Evolutionary conservation across 2,329 filamentous ascomycete species (phyloP).

Genomic region (Fusarium coffeatum): DNA sequence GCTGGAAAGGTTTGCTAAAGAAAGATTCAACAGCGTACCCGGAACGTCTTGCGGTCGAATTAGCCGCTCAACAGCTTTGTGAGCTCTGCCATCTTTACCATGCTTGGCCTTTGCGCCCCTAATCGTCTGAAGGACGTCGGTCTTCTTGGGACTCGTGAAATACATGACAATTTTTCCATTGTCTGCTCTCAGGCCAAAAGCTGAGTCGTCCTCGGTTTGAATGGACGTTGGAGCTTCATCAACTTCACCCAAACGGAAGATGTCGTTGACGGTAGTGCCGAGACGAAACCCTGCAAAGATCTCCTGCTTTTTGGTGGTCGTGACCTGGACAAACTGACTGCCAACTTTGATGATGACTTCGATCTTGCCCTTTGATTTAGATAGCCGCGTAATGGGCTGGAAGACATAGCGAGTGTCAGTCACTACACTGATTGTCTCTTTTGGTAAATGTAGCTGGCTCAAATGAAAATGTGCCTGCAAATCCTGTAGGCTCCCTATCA

Average conservation of each 20-base stretch:
- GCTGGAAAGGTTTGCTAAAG: constrained; percentile 74
- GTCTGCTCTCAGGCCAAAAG: constrained; percentile 75
- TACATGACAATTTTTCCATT: constrained; percentile 79
- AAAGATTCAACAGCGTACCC: constrained; percentile 74
- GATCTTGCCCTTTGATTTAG: constrained; percentile 76
- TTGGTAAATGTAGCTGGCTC: constrained; percentile 73
- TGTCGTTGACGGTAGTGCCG: constrained; percentile 74
- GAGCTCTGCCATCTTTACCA: constrained; percentile 69
- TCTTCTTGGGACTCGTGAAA: constrained; percentile 74
- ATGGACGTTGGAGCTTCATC: constrained; percentile 75
- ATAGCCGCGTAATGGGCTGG: constrained; percentile 72
- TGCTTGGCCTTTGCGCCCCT: constrained; percentile 72
- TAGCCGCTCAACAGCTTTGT: constrained; percentile 72
- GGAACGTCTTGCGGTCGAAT: constrained; percentile 78
- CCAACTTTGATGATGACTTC: constrained; percentile 77
- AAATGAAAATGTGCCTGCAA: constrained; percentile 75
- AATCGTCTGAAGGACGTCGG: constrained; percentile 72
- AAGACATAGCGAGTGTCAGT: constrained; percentile 74
- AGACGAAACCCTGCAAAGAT: constrained; percentile 71
- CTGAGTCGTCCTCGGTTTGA: constrained; percentile 73
- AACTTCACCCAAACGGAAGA: constrained; percentile 74
- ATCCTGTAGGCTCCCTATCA: constrained; percentile 74
- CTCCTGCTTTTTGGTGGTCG: constrained; percentile 75
- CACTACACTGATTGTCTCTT: constrained; percentile 76
- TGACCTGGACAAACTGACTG: constrained; percentile 76